Percentiles rank a stretch among this genome's conserved stretches.
These are phyloP conservation scores for Nidula microcarpa DNA, from an alignment of 768 basidiomycete genomes.

Conservation along the genomic window DNA sequence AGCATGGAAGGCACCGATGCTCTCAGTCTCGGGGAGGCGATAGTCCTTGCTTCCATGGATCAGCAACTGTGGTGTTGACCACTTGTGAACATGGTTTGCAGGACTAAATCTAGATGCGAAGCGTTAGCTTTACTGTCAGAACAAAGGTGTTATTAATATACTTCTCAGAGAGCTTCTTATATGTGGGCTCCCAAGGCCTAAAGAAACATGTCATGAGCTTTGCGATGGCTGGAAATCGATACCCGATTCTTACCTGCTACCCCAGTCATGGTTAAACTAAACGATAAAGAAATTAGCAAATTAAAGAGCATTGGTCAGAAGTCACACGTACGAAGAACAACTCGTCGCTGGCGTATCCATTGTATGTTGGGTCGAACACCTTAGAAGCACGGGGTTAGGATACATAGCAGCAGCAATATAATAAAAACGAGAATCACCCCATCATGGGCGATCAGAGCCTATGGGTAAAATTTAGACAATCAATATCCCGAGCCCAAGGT, in stretches of 20 bases:
- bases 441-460: constrained; percentile 87
- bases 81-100: constrained; percentile 75
- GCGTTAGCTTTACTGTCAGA: too few relatives aligned
- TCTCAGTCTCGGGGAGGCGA: constrained; percentile 81
- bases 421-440: constrained; percentile 45
- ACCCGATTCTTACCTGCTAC: constrained; percentile 42
- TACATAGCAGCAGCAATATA: background rate
- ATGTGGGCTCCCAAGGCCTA: constrained; percentile 67
- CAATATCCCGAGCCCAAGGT: background rate
- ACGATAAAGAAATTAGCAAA: background rate
- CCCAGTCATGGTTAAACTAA: constrained; percentile 87
- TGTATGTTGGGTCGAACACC: constrained; percentile 77
- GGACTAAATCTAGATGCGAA: constrained; percentile 60
- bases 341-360: constrained; percentile 89
- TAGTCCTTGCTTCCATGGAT: constrained; percentile 91
- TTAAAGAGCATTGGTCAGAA: background rate
- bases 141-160: constrained; percentile 18
- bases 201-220: background rate
- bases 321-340: constrained; percentile 72
- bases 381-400: constrained; percentile 12
- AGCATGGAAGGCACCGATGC: constrained; percentile 82
- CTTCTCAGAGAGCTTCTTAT: constrained; percentile 54
- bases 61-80: constrained; percentile 81
- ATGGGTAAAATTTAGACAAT: background rate
- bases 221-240: background rate